Evolutionary conservation across 306 rosid genomes (phyloP).

Genomic region (Sesbania bispinosa): DNA sequence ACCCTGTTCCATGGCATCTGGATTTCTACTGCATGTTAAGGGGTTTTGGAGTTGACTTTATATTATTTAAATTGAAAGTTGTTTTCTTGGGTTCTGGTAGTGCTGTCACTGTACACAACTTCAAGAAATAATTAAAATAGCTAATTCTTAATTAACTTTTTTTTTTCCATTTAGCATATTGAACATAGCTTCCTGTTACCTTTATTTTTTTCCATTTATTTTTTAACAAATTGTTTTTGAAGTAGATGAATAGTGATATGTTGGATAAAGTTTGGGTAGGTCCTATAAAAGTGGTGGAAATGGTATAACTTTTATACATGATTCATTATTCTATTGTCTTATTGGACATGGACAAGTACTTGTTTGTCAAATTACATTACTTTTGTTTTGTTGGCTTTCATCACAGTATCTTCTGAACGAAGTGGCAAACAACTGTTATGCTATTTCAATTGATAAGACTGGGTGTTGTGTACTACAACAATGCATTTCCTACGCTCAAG

Average conservation of each 20-base stretch:
- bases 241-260: neutral
- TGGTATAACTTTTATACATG: neutral
- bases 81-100: neutral
- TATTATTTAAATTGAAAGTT: neutral
- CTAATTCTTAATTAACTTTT: no score
- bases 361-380: neutral
- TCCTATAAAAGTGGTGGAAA: no score
- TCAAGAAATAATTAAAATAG: no score
- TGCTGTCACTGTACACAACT: neutral
- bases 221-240: neutral
- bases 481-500: constrained; percentile 38
- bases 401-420: constrained; percentile 47
- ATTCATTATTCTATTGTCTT: neutral
- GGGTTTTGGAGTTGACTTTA: neutral
- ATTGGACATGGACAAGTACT: neutral
- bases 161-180: no score
- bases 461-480: constrained; percentile 66
- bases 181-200: neutral
- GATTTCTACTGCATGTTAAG: neutral
- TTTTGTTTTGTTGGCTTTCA: neutral
- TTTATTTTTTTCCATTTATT: neutral
- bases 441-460: constrained; percentile 50
- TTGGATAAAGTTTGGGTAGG: no score
- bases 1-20: neutral
- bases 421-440: constrained; percentile 34